Evolutionary conservation across 2,329 filamentous ascomycete genomes (phyloP), one percentile per base, ranked within the genome.

Genomic region (Verticillium zaregamsianum): DNA sequence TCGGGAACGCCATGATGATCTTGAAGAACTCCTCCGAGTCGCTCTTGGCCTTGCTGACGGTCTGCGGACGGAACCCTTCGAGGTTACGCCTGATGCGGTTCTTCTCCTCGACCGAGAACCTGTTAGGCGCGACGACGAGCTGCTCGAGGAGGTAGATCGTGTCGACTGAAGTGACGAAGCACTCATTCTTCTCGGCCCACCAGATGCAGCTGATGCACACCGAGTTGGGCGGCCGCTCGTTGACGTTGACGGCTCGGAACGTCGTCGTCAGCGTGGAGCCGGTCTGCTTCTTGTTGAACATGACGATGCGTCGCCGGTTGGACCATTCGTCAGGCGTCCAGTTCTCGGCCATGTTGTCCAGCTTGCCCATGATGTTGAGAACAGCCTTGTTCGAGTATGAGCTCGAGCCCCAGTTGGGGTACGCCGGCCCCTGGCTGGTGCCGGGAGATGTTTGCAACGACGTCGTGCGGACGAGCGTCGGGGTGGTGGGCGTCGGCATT

Each of bases 21-120:
- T 97, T 97, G 87, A 98, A 98, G 76, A 98, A 98, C 61, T 96
- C 92, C 74, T 98, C 94, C 73, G 91, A 97, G 63, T 98, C 94
- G 1, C 88, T 72, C 77, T 96, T 97, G 62, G 89, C 88, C 77
- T 99, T 99, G 68, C 93, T 97, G 20, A 99, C 93, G 0, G 95
- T 99, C 66, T 92, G 78, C 1, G 95, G 95, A 39, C 92, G 89
- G 80, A 97, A 98, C 0, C 93, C 93, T 74, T 99, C 95, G 37
- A 99, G 82, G 71, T 99, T 99, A 65, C 95, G 88, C 33, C 95
- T 89, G 69, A 99, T 98, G 59, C 95, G 88, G 75, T 99, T 99
- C 86, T 98, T 99, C 80, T 98, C 95, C 73, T 98, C 94, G 5
- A 98, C 93, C 0, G 90, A 94, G 77, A 98, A 99, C 32, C 92